These are phyloP conservation scores for Penicillium subrubescens DNA, from an alignment of 495 filamentous ascomycete species.

Conservation along the genomic window DNA sequence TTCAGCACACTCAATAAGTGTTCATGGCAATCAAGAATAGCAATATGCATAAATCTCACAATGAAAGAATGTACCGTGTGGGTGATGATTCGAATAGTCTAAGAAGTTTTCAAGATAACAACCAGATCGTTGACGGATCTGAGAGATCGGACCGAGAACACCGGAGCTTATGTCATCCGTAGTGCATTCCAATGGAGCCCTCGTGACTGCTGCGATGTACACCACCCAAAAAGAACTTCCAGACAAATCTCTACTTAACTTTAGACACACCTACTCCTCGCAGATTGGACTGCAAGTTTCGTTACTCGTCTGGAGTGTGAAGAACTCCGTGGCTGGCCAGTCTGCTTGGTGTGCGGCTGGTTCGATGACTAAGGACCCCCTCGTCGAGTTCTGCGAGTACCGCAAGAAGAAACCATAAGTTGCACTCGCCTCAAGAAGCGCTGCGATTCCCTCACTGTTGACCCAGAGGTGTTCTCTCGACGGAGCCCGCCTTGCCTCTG, in stretches of 20 bases:
- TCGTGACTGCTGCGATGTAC: conserved; percentile 9
- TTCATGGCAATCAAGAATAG: not conserved
- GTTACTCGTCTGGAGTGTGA: not conserved
- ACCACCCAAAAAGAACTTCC: conserved; percentile 5
- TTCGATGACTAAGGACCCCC: conserved; percentile 32
- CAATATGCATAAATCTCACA: not conserved
- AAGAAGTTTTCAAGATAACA: not conserved
- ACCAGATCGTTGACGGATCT: not conserved
- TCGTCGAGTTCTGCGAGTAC: conserved; percentile 41
- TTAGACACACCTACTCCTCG: not conserved
- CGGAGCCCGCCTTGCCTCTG: conserved; percentile 22
- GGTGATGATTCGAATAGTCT: not conserved
- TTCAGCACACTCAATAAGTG: conserved; percentile 2
- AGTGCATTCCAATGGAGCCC: not conserved
- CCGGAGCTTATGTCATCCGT: conserved; percentile 18
- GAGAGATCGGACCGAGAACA: conserved; percentile 15
- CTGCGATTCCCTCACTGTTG: conserved; percentile 5
- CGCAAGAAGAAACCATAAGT: conserved; percentile 22
- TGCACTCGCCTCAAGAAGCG: conserved; percentile 14
- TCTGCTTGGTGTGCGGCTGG: conserved; percentile 19
- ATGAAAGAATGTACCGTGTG: not conserved
- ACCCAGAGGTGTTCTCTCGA: conserved; percentile 26
- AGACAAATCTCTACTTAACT: conserved; percentile 6
- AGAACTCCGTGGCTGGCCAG: conserved; percentile 5
- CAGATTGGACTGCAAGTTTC: not conserved